Percentiles rank a stretch among this genome's conserved stretches.
These are phyloP conservation scores for Fistulinella prunicolor DNA, from an alignment of 768 basidiomycete species.

Conservation along the genomic window DNA sequence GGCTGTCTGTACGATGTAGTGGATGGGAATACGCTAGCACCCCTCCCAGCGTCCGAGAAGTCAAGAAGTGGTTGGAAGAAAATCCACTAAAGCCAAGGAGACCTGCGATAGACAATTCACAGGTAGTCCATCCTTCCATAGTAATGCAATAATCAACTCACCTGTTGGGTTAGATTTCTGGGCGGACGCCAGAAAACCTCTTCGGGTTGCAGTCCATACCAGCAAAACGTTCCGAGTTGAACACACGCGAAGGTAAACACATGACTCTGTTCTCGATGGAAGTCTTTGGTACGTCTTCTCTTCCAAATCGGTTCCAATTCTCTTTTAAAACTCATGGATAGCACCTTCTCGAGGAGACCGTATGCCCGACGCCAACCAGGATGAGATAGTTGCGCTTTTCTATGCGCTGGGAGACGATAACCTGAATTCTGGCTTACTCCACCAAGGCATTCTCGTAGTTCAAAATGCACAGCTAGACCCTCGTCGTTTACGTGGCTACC, in stretches of 20 bases:
- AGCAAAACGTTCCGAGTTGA: slow-evolving; percentile 35
- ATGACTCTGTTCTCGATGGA: slow-evolving; percentile 86
- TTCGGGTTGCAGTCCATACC: slow-evolving; percentile 67
- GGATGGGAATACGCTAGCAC: slow-evolving; percentile 82
- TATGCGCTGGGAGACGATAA: slow-evolving; percentile 61
- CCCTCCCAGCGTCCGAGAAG: slow-evolving; percentile 61
- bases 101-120: slow-evolving; percentile 40
- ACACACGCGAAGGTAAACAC: slow-evolving; percentile 57
- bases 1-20: slow-evolving; percentile 32
- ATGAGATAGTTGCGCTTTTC: slow-evolving; percentile 62
- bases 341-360: slow-evolving; percentile 58
- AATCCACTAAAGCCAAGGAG: slow-evolving; percentile 15
- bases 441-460: slow-evolving; percentile 55
- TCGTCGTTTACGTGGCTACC: slow-evolving; percentile 41
- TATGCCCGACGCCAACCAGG: slow-evolving; percentile 59
- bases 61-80: slow-evolving; percentile 51
- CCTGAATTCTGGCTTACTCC: slow-evolving; percentile 25
- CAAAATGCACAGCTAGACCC: slow-evolving; percentile 37
- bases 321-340: slow-evolving; percentile 24
- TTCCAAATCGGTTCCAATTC: not conserved
- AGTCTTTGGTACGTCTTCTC: slow-evolving; percentile 64
- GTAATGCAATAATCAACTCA: not conserved
- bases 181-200: slow-evolving; percentile 70
- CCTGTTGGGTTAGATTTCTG: slow-evolving; percentile 51
- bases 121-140: slow-evolving; percentile 40